Evolutionary conservation across 2,329 filamentous ascomycete species (phyloP).

Genomic region (Aspergillus fructus): DNA sequence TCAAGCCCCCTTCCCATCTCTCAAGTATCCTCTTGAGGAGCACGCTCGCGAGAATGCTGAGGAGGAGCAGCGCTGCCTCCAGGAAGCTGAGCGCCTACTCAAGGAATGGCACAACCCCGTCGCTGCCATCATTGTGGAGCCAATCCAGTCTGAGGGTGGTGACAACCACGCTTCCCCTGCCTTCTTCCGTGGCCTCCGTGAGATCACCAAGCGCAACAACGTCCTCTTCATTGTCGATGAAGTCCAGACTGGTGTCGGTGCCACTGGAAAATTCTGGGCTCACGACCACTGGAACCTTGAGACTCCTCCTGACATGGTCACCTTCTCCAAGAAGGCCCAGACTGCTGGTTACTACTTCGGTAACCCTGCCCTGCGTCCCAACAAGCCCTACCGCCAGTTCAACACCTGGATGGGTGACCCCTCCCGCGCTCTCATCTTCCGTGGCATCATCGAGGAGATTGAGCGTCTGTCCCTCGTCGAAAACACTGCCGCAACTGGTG

Average conservation of each 20-base stretch:
- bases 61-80: constrained; percentile 77
- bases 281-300: constrained; percentile 90
- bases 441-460: constrained; percentile 80
- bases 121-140: constrained; percentile 81
- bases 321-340: constrained; percentile 94
- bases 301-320: constrained; percentile 85
- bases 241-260: constrained; percentile 89
- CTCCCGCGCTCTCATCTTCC: constrained; percentile 78
- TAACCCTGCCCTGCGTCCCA: constrained; percentile 75
- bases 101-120: constrained; percentile 75
- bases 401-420: constrained; percentile 98
- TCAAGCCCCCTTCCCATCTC: constrained; percentile 77
- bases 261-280: constrained; percentile 93
- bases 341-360: constrained; percentile 91
- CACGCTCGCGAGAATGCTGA: constrained; percentile 77
- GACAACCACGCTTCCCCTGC: constrained; percentile 88
- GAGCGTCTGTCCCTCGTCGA: constrained; percentile 73
- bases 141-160: constrained; percentile 89
- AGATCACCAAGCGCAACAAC: constrained; percentile 64
- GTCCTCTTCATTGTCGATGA: constrained; percentile 90
- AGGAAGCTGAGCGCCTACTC: constrained; percentile 80
- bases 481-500: constrained; percentile 73
- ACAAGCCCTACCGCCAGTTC: constrained; percentile 94
- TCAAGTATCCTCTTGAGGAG: constrained; percentile 84
- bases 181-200: constrained; percentile 84